phyloP scores from a whole-genome alignment of 2,329 filamentous ascomycete genomes.

The Pezicula neosporulosa region DNA sequence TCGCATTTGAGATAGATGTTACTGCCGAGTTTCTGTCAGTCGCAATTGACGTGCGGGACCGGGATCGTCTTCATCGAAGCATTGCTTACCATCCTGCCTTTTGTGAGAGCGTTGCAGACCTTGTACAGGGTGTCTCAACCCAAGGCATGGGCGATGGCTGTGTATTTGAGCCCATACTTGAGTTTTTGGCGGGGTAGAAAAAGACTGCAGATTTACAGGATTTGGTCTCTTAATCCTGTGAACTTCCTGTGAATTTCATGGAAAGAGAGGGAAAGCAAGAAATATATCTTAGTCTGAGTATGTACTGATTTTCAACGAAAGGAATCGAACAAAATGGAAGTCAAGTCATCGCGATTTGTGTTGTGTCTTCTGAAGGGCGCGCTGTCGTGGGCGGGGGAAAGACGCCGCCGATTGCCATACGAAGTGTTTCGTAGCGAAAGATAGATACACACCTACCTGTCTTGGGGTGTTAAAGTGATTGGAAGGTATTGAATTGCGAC shows the following conservation, averaged over 20 bases:
- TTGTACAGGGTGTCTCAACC: constrained; percentile 22
- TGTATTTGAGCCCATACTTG: constrained; percentile 13
- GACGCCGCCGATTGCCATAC: too few species aligned
- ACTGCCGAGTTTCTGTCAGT: constrained; percentile 9
- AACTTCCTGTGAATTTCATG: not conserved
- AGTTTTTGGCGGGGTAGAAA: not conserved
- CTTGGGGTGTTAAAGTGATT: too few species aligned
- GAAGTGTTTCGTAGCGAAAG: too few species aligned
- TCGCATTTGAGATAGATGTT: constrained; percentile 84
- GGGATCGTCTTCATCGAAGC: not conserved
- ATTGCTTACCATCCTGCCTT: constrained; percentile 24
- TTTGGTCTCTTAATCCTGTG: not conserved
- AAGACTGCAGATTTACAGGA: not conserved
- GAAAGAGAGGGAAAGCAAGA: not conserved
- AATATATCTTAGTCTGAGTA: not conserved
- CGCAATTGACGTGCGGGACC: not conserved
- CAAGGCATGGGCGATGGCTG: constrained; percentile 16
- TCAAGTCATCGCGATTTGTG: too few species aligned
- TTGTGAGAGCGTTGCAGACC: constrained; percentile 20
- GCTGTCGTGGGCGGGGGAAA: too few species aligned
- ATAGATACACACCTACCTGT: too few species aligned
- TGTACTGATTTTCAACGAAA: too few species aligned
- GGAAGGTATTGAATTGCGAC: too few species aligned
- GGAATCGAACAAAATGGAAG: too few species aligned
- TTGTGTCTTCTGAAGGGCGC: too few species aligned